Evolutionary conservation across 148 eudicot species (phyloP), one percentile per base, ranked within the genome.

Genomic region (Camellia japonica): DNA sequence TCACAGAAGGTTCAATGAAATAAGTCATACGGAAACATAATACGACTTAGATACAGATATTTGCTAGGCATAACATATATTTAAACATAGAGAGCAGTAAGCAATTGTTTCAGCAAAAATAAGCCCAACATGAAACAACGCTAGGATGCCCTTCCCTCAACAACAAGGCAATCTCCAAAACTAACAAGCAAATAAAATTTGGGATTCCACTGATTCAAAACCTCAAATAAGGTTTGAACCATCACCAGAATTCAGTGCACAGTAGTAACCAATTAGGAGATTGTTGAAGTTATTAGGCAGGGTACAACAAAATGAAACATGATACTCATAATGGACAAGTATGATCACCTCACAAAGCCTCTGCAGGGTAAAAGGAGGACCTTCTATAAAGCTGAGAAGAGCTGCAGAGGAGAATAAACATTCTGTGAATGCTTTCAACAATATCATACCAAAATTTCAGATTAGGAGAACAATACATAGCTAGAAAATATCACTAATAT

Each of bases 361-460:
- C 83, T 94, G 98, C 84, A 94, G 79, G 76, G 98, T 94, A 85
- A 94, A 92, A 74, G 98, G 97, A 67, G 98, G 98, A 65, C 98
- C 98, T 72, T 91, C 97, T 41, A 80, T 69, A 81, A 94, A 92
- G 82, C 92, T 87, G 78, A 67, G 67, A 80, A 94, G 93, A 85
- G 92, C 98, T 94, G 93, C 90, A 85, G 78, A 61, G 68, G 55
- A 84, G 5, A 71, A 75, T 5, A 74, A 30, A 54, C 47, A 60
- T 7, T 46, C 52, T 68, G 65, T 79, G 5, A 77, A 64, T 65
- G 43, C 60, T 63, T 20, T 81, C 30, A 47, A 13, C 41, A 73
- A 18, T n/a, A 65, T 41, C 56, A 9, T 65, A n/a, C 63, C 44
- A 59, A 80, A 63, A 42, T 47, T 7, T 73, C 41, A 18, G 38